Base-by-base conservation (phyloP, 495 filamentous ascomycete species). In the Hypomontagnella submonticulosa region DNA sequence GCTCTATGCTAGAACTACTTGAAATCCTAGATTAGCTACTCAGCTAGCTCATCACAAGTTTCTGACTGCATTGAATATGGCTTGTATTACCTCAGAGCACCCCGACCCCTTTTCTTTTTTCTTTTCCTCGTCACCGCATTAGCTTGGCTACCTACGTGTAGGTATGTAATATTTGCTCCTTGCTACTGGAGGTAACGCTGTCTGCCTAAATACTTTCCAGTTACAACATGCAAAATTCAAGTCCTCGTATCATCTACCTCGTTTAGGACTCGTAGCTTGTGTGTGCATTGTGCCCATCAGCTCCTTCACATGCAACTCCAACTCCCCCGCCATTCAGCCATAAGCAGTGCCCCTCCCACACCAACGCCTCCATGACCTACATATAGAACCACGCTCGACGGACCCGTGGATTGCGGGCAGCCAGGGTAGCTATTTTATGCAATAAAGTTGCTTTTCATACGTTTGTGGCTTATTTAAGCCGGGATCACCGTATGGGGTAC, bases 291-390 rank as follows among this genome's bases (percentile, higher is more conserved):
- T 18, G 49, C 32, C 48, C 27, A 30, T 23, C 58, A 20, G 42
- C 42, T 56, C 59, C 51, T 62, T 56, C 51, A 19, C 34, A 54
- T 54, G 41, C 23, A 4, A 48, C 33, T 40, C 37, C 27, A 15
- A 44, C 23, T 4, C 16, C 42, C 59, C 50, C 59, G 34, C 59
- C 59, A 63, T 54, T 63, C 59, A 50, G 20, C 9, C 49, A 7
- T 16, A 19, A 10, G 42, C 50, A 34, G 37, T 49, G 32, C 42
- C 23, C 23, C 41, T 47, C 57, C 38, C 43, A 38, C 13, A 15
- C 34, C 20, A 41, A 18, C 40, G 4, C 40, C 20, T 34, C 52
- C 40, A 13, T 18, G n/a, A 20, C n/a, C 16, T 19, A 46, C 40
- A 33, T 12, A 30, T 13, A 61, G 47, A 61, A 16, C 47, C 58